Conservation (phyloP, 805 yeast species). For the Metschnikowia matae region DNA sequence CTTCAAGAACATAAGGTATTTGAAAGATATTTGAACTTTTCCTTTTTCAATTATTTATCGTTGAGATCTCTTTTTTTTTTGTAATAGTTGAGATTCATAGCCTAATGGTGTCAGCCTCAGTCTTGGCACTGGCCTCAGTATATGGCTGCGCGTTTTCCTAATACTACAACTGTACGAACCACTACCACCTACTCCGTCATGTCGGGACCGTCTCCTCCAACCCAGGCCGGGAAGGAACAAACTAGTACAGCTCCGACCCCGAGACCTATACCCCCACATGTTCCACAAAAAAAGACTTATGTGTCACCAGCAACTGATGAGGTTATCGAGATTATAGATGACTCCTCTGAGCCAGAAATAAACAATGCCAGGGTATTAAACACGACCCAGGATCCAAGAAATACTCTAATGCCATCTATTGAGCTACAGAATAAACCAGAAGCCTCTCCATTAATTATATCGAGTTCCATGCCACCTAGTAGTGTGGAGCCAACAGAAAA, state of each 20-base stretch:
- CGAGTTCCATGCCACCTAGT: background rate
- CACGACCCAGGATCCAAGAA: background rate
- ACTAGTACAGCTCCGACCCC: constrained; percentile 6
- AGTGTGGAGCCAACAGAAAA: background rate
- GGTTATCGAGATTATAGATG: background rate
- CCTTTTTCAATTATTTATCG: no score
- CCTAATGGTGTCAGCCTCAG: no score
- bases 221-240: background rate
- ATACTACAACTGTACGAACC: background rate
- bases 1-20: no score
- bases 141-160: background rate
- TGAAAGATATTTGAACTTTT: no score
- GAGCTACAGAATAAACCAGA: background rate
- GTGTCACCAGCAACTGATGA: background rate
- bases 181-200: background rate
- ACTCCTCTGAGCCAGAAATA: background rate
- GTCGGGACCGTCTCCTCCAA: background rate
- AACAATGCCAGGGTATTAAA: background rate
- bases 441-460: background rate
- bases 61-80: no score
- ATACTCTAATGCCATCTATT: background rate
- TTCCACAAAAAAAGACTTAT: background rate
- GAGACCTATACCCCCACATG: background rate
- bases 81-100: no score
- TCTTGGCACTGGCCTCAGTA: background rate